Base-by-base conservation (phyloP, 2,329 filamentous ascomycete genomes). In the Fusarium ambrosium region DNA sequence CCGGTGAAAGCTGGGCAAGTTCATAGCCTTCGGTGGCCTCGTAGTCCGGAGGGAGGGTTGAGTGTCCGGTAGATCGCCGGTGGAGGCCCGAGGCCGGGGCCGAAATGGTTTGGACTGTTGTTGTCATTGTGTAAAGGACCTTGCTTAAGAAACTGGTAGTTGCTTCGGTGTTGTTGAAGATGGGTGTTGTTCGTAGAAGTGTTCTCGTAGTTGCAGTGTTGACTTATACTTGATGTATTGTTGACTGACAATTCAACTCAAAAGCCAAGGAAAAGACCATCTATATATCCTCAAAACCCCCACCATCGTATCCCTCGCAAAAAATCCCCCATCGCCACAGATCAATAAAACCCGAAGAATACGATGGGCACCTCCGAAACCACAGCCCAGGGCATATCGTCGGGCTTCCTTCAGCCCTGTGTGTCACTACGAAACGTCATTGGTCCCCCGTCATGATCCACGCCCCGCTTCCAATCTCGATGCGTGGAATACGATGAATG, bases 21-120 rank as follows among this genome's bases (percentile, higher is more conserved):
- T 82, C 79, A 66, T 74, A 53, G 51, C 63, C 65, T 37, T 80
- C 64, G 18, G 64, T 66, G 53, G 68, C 39, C 39, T 80, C 72
- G 66, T 81, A 79, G 65, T 80, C 78, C 10, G 80, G 76, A 11
- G 83, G 82, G 1, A 79, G 79, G 6, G 73, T 67, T 24, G 72
- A 73, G 41, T 70, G 41, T 18, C 66, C 62, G 10, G 64, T 53
- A 32, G 69, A 73, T 37, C 68, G 72, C 58, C 68, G 62, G 45
- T 58, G 63, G 55, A 66, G 36, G 43, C 53, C 11, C 1, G 55
- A 65, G 14, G 22, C 34, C 13, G 69, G 58, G 16, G 64, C 58
- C 48, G 62, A 39, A 16, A 75, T 51, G 3, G 27, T 64, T 20
- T 65, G 37, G 3, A 64, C n/a, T 24, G 45, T 45, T 14, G 64